phyloP scores from a whole-genome alignment of 2,329 filamentous ascomycete species.

The Knufia fluminis region DNA sequence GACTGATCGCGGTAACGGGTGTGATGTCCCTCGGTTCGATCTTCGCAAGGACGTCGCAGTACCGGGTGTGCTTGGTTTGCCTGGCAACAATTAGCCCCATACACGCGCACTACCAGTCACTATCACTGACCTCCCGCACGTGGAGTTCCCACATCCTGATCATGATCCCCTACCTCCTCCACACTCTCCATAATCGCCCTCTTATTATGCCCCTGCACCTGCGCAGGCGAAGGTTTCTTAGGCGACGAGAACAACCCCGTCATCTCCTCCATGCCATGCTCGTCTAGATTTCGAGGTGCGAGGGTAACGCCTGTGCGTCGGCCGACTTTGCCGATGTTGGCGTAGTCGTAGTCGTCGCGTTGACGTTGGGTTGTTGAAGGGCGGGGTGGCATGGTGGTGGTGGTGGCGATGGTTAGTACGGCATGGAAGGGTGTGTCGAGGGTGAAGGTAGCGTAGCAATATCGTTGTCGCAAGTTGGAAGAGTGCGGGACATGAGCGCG shows the following conservation, averaged over 20 bases:
- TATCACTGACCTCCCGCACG: slow-evolving; percentile 19
- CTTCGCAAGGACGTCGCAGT: slow-evolving; percentile 32
- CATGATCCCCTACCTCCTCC: slow-evolving; percentile 28
- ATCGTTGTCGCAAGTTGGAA: not conserved
- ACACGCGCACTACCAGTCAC: not conserved
- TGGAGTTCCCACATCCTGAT: slow-evolving; percentile 50
- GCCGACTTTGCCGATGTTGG: slow-evolving; percentile 39
- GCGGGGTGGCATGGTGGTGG: slow-evolving; percentile 30
- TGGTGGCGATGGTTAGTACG: not conserved
- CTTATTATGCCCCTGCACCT: slow-evolving; percentile 15
- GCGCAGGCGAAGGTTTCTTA: slow-evolving; percentile 47
- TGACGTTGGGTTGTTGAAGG: slow-evolving; percentile 29
- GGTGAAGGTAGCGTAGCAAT: not conserved
- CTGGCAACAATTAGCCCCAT: no score
- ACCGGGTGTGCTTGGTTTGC: slow-evolving; percentile 32
- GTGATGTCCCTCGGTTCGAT: slow-evolving; percentile 27
- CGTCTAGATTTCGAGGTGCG: slow-evolving; percentile 73
- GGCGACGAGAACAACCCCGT: slow-evolving; percentile 86
- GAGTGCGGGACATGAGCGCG: not conserved
- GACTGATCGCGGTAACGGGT: slow-evolving; percentile 34
- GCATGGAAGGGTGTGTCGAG: not conserved
- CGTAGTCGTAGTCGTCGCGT: slow-evolving; percentile 40
- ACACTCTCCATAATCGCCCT: slow-evolving; percentile 17
- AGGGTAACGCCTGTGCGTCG: slow-evolving; percentile 82
- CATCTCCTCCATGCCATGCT: slow-evolving; percentile 82